Evolutionary conservation across 1,284 basidiomycete species (phyloP).

Genomic region (Melanopsichium pennsylvanicum): DNA sequence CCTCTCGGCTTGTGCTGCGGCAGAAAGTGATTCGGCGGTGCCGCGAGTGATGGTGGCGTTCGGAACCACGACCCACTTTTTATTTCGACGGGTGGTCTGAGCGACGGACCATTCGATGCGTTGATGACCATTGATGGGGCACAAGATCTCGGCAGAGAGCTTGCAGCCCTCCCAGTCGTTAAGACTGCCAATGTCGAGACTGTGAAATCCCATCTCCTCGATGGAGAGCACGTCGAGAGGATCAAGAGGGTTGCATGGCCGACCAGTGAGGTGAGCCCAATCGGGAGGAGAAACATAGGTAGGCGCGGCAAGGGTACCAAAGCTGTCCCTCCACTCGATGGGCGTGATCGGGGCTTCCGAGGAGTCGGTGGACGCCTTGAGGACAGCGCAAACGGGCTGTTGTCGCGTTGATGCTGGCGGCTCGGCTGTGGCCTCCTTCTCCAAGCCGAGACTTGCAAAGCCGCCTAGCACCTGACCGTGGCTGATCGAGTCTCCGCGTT

Average conservation of each 20-base stretch:
- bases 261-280: conserved; percentile 27
- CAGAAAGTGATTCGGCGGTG: not conserved
- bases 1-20: conserved; percentile 26
- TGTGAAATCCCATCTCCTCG: conserved; percentile 59
- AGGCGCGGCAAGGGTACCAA: conserved; percentile 3
- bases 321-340: conserved; percentile 39
- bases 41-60: conserved; percentile 25
- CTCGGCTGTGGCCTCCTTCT: conserved; percentile 12
- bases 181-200: conserved; percentile 54
- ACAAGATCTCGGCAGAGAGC: conserved; percentile 44
- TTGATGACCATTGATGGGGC: conserved; percentile 32
- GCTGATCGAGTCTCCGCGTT: conserved; percentile 18
- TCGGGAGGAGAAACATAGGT: conserved; percentile 4
- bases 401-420: conserved; percentile 3
- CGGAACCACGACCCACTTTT: conserved; percentile 58
- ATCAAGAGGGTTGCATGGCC: conserved; percentile 43
- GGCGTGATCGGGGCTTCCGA: conserved; percentile 27
- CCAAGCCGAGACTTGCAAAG: conserved; percentile 36
- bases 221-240: conserved; percentile 57
- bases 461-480: conserved; percentile 42
- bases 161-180: conserved; percentile 57
- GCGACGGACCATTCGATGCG: conserved; percentile 50
- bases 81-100: conserved; percentile 34
- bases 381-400: conserved; percentile 12
- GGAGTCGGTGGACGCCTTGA: conserved; percentile 20